Evolutionary conservation across 352 stramenopile species (phyloP), one percentile per base, ranked within the genome.

Genomic region (Globisporangium splendens): DNA sequence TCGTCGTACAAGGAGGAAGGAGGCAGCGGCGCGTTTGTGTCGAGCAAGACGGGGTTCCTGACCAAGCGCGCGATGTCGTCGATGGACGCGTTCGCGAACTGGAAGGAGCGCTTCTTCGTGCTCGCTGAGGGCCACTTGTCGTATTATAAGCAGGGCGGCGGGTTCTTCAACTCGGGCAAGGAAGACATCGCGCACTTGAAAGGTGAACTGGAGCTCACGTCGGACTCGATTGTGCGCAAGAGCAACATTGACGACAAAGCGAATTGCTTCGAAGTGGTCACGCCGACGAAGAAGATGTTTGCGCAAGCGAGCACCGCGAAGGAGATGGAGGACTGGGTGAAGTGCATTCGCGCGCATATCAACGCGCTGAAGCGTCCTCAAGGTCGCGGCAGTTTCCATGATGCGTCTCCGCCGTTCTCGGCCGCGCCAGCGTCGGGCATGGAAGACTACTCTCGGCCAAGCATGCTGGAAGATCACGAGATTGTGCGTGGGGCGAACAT

Each of bases 71-170:
- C 85, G 50, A 95, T 95, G 77, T 91, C 83, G 17, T 89, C 77
- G 22, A 95, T 95, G 77, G 85, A 93, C 59, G 85, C 85, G 8
- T 91, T 95, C 50, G 85, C 85, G 21, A 95, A 95, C 65, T 95
- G 85, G 85, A 91, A 91, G 56, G 83, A 93, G 65, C 83, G 85
- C 3, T 95, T 95, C 69, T 95, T 95, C 52, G 85, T 95, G 54
- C 63, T 95, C 11, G 81, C 85, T 0, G 83, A 95, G 48, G 83
- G 82, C 49, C 81, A 93, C 53, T 66, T 95, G 68, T 91, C 76
- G 44, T 95, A 95, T 66, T 95, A 95, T 64, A 95, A 95, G 51
- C 83, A 93, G 28, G 83, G 82, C 31, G 82, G 85, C 33, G 85
- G 85, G 43, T 91, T 94, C 55, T 95, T 95, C 62, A 91, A 89